These are phyloP conservation scores for Dictyophora rubrovolvata DNA, from an alignment of 768 basidiomycete species.

Conservation along the genomic window DNA sequence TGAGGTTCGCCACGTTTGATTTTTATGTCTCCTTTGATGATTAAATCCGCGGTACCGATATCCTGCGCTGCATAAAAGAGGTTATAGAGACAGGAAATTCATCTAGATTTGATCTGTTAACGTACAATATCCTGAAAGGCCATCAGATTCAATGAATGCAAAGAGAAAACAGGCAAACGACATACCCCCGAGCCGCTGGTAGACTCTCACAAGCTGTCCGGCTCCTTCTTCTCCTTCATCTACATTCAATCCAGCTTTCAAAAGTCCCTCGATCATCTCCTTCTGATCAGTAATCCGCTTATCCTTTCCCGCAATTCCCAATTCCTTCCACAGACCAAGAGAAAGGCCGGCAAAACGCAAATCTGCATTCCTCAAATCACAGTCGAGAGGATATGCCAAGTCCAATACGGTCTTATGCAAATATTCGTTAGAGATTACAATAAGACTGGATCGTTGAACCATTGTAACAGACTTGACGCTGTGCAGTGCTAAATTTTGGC, in stretches of 20 bases:
- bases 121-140: background rate
- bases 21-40: slow-evolving; percentile 9
- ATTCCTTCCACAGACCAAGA: background rate
- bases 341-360: background rate
- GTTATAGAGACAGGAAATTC: background rate
- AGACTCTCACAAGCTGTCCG: slow-evolving; percentile 21
- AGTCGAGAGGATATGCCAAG: background rate
- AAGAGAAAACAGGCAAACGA: background rate
- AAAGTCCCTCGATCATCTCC: slow-evolving; percentile 26
- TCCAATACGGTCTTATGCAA: background rate
- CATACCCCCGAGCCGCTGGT: slow-evolving; percentile 25
- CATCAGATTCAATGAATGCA: background rate
- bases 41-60: slow-evolving; percentile 9
- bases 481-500: background rate
- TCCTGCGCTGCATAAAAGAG: slow-evolving; percentile 3
- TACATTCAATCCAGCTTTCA: slow-evolving; percentile 27
- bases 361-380: background rate
- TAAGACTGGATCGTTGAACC: slow-evolving; percentile 4
- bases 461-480: background rate
- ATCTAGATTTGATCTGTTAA: background rate
- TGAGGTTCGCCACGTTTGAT: slow-evolving; percentile 9
- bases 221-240: slow-evolving; percentile 25
- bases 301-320: slow-evolving; percentile 9
- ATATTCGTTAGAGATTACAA: background rate
- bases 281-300: slow-evolving; percentile 17